Percentiles rank a stretch among this genome's conserved stretches.
phyloP scores from a whole-genome alignment of 2,329 filamentous ascomycete species.

The Neofusicoccum umdonicola region DNA sequence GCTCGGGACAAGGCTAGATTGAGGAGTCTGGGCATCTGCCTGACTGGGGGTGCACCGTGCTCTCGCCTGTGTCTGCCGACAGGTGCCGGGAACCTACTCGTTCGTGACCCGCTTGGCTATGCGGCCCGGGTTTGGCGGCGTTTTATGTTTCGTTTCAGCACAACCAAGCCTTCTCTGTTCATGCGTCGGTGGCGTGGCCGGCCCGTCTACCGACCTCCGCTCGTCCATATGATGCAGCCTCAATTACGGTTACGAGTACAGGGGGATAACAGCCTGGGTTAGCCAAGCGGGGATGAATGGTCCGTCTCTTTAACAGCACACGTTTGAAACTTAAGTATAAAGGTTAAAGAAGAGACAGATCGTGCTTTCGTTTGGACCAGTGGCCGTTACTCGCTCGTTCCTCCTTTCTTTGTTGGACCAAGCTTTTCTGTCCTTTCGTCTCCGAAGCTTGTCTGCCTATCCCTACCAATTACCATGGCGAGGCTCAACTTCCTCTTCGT shows the following conservation, averaged over 20 bases:
- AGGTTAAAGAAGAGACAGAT: neutral
- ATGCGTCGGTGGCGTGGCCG: neutral
- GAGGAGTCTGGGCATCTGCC: neutral
- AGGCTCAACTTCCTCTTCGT: neutral
- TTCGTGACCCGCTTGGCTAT: neutral
- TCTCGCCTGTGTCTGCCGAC: neutral
- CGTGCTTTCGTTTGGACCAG: neutral
- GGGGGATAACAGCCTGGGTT: neutral
- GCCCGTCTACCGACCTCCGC: constrained; percentile 1
- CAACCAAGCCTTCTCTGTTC: neutral
- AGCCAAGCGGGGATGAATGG: neutral
- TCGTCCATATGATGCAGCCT: constrained; percentile 9
- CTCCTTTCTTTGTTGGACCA: neutral
- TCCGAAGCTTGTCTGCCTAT: neutral
- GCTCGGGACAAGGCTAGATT: neutral
- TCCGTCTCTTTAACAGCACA: neutral
- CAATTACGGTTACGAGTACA: neutral
- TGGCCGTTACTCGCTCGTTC: neutral
- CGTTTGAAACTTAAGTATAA: neutral
- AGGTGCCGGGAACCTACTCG: neutral
- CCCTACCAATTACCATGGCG: neutral
- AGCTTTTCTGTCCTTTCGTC: neutral
- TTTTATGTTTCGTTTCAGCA: constrained; percentile 5
- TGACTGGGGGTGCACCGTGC: neutral
- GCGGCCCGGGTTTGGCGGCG: neutral